Conservation (phyloP, 257 asterid species). For the Plantago ovata region DNA sequence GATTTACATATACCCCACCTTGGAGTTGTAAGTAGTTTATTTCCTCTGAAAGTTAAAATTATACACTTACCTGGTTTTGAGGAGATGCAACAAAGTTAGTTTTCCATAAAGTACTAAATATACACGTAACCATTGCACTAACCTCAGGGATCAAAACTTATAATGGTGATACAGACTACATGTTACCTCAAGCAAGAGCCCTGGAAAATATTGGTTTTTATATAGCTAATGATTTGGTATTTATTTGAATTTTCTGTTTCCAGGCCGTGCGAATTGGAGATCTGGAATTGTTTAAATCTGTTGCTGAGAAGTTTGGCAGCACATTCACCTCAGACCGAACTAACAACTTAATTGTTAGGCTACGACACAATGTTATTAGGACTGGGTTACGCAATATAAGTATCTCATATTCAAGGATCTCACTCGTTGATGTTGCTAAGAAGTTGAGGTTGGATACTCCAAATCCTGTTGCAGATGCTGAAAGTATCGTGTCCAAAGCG, state of each 20-base stretch:
- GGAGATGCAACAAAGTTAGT: not conserved
- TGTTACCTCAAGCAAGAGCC: not conserved
- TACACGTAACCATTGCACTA: not conserved
- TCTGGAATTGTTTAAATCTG: slow-evolving; percentile 64
- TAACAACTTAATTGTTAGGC: slow-evolving; percentile 79
- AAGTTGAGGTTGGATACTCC: slow-evolving; percentile 79
- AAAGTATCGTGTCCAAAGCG: slow-evolving; percentile 81
- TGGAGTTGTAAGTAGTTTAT: not conserved
- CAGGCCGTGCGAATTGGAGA: slow-evolving; percentile 97
- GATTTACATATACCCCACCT: not conserved
- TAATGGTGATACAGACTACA: not conserved
- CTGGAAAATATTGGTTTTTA: not conserved
- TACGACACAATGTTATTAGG: slow-evolving; percentile 83
- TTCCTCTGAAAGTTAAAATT: not conserved
- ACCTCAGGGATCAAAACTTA: not conserved
- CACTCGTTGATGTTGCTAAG: slow-evolving; percentile 71
- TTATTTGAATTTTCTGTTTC: slow-evolving; percentile 22
- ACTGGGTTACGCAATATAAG: slow-evolving; percentile 88
- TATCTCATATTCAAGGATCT: slow-evolving; percentile 79
- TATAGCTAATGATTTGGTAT: slow-evolving; percentile 10
- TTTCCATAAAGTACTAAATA: not conserved
- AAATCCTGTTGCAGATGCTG: slow-evolving; percentile 85
- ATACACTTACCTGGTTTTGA: not conserved
- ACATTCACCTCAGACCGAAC: slow-evolving; percentile 72
- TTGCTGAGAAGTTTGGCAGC: slow-evolving; percentile 72